Evolutionary conservation across 495 filamentous ascomycete species (phyloP), one percentile per base, ranked within the genome.

Genomic region (Chlorociboria aeruginascens): DNA sequence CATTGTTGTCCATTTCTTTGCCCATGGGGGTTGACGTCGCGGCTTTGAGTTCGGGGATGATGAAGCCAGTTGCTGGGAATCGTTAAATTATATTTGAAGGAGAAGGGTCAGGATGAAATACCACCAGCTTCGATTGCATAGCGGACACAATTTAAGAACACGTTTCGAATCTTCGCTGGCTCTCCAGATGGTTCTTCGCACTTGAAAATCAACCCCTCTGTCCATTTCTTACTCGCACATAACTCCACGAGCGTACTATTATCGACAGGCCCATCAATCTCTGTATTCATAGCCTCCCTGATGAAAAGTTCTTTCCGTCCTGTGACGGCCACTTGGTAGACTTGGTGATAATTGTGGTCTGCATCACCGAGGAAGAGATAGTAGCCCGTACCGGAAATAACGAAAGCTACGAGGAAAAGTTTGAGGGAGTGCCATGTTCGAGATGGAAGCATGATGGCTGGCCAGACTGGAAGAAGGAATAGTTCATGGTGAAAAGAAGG

Each of bases 51-150:
- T 57, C 59, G 8, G 70, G 70, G n/a, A 72, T 51, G 8, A 71
- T 61, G 17, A 74, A 44, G 1, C 53, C 61, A 1, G 67, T 63
- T 28, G 69, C 71, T 55, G 41, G 17, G 6, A 28, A 2, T 2
- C 42, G 31, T 17, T 38, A 7, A 47, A 30, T 28, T 6, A 7
- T 14, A 34, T 35, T 17, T 17, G 33, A 3, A 40, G 12, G 3
- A 35, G 20, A 17, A 17, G 6, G 13, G 36, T 13, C 17, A 43
- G 8, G 17, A 31, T 14, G 31, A 46, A 50, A 20, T 28, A 58
- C 64, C 63, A 16, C 71, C 71, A 12, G 68, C 69, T 29, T 71
- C 71, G 37, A 74, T 62, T 13, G 65, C 68, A 60, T 69, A 73
- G 6, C 71, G 66, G 0, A 73, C 10, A 51, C 71, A 74, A 6